Evolutionary conservation across 1,284 basidiomycete species (phyloP), one percentile per base, ranked within the genome.

Genomic region (Kalmanozyma brasiliensis): DNA sequence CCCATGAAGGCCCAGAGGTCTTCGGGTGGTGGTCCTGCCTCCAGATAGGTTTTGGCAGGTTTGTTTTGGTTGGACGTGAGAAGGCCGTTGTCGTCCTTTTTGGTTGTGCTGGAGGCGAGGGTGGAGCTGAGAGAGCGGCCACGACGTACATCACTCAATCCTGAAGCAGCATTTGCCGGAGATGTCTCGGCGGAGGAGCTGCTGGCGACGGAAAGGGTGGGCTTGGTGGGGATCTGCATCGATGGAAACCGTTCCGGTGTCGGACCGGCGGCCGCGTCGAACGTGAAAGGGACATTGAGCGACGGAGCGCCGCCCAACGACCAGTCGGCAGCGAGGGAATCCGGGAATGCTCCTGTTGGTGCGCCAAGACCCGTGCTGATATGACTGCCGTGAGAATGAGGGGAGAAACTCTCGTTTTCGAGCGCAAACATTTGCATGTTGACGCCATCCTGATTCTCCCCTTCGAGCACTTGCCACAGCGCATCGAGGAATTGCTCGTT

Each of bases 401-500:
- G 68, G 16, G 68, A 71, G 9, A 62, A 29, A 7, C 55, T 55
- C 19, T 71, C 68, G 40, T 53, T 62, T n/a, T 71, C 68, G 33
- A 71, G 55, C 5, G 68, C 63, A 47, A 71, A 71, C 58, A 65
- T 63, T 22, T 65, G 63, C 58, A 65, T 71, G 41, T 68, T 63
- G 46, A 46, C 65, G 37, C 55, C 58, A 22, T 70, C 67, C 46
- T 70, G 67, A 13, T 64, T 64, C 20, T 70, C 67, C 6, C 68
- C 63, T 19, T 71, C 68, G 26, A 71, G 52, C 1, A 71, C 68
- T 26, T 71, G 68, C 68, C 68, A 71, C 17, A 71, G 44, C 8
- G 68, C 68, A 32, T 71, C 68, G 22, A 71, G 68, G 33, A 71
- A 66, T 26, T 71, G 68, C 41, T 71, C 68, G 49, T 71, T 71